Conservation (phyloP, 2,329 filamentous ascomycete genomes). For the Trichoderma sp. region DNA sequence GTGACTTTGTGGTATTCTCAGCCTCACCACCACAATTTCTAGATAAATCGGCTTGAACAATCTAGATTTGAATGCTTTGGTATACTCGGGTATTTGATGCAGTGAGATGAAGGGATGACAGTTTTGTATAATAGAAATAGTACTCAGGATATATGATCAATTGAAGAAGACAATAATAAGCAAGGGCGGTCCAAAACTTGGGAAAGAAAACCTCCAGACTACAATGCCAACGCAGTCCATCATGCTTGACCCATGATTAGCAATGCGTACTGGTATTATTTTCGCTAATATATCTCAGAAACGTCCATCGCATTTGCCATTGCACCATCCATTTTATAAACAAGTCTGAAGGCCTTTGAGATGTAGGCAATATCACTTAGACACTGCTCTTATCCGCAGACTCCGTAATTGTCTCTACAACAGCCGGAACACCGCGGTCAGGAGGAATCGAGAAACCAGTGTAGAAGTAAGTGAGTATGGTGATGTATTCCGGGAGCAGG, state of each 20-base stretch:
- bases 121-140: neutral
- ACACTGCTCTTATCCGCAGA: conserved; percentile 18
- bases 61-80: conserved; percentile 9
- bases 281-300: neutral
- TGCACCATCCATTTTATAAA: neutral
- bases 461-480: conserved; percentile 25
- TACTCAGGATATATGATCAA: neutral
- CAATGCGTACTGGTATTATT: neutral
- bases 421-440: conserved; percentile 10
- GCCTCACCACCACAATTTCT: neutral
- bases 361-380: neutral
- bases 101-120: neutral
- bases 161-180: neutral
- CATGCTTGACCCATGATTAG: neutral
- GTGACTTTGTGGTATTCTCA: neutral
- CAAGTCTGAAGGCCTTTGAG: neutral
- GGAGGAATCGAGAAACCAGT: conserved; percentile 27
- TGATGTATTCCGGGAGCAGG: conserved; percentile 28
- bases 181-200: neutral
- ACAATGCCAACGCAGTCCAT: neutral
- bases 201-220: neutral
- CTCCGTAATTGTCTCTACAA: neutral
- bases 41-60: conserved; percentile 16
- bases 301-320: neutral
- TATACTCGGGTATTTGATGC: neutral